Conservation (phyloP, 1,139 yeast genomes). For the Maudiozyma humilis region DNA sequence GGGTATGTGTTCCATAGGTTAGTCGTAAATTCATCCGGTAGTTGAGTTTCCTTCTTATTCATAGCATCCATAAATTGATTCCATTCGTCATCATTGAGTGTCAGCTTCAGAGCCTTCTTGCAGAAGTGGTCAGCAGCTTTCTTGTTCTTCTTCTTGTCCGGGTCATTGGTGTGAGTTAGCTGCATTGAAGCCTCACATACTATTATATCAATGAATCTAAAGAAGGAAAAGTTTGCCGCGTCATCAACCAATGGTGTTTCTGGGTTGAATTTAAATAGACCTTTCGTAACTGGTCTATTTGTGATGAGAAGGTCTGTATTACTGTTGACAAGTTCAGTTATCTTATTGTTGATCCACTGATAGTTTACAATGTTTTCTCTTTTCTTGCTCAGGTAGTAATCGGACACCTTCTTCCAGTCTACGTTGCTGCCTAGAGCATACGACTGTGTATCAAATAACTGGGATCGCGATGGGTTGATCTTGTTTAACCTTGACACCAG, state of each 20-base stretch:
- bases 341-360: constrained; percentile 3
- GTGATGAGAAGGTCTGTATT: constrained; percentile 3
- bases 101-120: constrained; percentile 15
- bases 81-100: constrained; percentile 15
- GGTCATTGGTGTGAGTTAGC: constrained; percentile 5
- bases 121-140: constrained; percentile 13
- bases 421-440: constrained; percentile 12
- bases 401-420: constrained; percentile 19
- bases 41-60: constrained; percentile 10
- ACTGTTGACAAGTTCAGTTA: constrained; percentile 2
- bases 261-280: background rate
- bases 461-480: constrained; percentile 21
- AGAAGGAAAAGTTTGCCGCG: constrained; percentile 16
- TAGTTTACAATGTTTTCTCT: constrained; percentile 11
- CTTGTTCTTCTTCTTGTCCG: constrained; percentile 8
- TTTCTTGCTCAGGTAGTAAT: constrained; percentile 19
- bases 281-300: constrained; percentile 3
- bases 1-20: constrained; percentile 27
- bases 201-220: constrained; percentile 16
- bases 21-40: constrained; percentile 18
- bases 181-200: constrained; percentile 23
- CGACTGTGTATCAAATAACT: constrained; percentile 21
- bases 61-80: constrained; percentile 8
- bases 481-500: constrained; percentile 21
- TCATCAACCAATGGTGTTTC: background rate